Percentiles rank a stretch among this genome's conserved stretches.
These are phyloP conservation scores for Trichoderma asperellum DNA, from an alignment of 2,329 filamentous ascomycete genomes.

Conservation along the genomic window DNA sequence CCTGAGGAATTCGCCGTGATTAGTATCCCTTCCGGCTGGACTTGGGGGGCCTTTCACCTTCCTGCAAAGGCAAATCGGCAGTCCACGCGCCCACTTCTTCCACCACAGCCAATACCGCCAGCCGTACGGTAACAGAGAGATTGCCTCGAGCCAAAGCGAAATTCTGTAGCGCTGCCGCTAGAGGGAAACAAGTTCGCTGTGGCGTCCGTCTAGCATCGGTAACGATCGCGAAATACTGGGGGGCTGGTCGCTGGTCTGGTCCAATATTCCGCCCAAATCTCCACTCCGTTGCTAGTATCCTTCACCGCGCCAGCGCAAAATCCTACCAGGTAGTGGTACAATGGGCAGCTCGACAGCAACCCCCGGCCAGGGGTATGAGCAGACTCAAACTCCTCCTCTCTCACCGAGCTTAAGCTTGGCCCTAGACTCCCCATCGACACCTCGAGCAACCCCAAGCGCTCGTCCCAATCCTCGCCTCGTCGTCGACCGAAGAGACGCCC, in stretches of 20 bases:
- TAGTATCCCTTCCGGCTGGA: not conserved
- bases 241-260: slow-evolving; percentile 23
- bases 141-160: not conserved
- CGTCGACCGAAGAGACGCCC: slow-evolving; percentile 34
- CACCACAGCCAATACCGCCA: not conserved
- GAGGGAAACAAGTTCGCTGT: slow-evolving; percentile 7
- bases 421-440: slow-evolving; percentile 24
- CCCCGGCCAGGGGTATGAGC: slow-evolving; percentile 29
- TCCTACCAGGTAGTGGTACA: slow-evolving; percentile 7
- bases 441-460: slow-evolving; percentile 29
- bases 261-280: slow-evolving; percentile 28
- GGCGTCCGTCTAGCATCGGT: slow-evolving; percentile 20
- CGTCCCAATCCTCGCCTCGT: slow-evolving; percentile 31
- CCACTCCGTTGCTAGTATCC: slow-evolving; percentile 5
- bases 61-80: not conserved
- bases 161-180: not conserved
- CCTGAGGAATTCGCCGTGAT: not conserved
- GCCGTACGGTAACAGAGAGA: not conserved
- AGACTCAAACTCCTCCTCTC: slow-evolving; percentile 25
- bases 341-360: slow-evolving; percentile 27
- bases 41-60: not conserved
- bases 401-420: slow-evolving; percentile 27
- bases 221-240: slow-evolving; percentile 24
- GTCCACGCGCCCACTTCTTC: not conserved
- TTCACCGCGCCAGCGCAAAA: slow-evolving; percentile 24